Conservation (phyloP, 2,329 filamentous ascomycete genomes). For the Pyricularia sp. region DNA sequence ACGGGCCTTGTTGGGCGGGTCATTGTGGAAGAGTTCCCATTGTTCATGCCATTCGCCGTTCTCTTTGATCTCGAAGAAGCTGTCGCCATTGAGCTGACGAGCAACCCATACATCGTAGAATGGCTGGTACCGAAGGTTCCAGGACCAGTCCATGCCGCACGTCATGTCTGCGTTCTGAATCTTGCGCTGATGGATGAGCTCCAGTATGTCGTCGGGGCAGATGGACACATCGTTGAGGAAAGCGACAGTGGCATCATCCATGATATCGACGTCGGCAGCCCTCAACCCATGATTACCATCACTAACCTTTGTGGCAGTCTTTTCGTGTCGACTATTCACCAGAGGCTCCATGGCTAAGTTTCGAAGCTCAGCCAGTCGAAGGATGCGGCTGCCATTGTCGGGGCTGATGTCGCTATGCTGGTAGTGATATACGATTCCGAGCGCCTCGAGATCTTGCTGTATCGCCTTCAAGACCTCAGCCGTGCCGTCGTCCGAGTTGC, state of each 20-base stretch:
- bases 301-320: slow-evolving; percentile 14
- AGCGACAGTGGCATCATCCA: slow-evolving; percentile 27
- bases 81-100: slow-evolving; percentile 38
- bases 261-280: slow-evolving; percentile 9
- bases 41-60: slow-evolving; percentile 37
- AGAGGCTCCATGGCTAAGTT: slow-evolving; percentile 43
- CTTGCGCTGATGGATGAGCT: slow-evolving; percentile 38
- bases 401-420: slow-evolving; percentile 31
- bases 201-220: slow-evolving; percentile 45
- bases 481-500: slow-evolving; percentile 43
- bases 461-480: slow-evolving; percentile 35
- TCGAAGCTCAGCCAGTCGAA: slow-evolving; percentile 37
- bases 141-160: slow-evolving; percentile 49
- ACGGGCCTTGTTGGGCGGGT: slow-evolving; percentile 22
- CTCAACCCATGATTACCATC: neutral
- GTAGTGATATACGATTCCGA: slow-evolving; percentile 31
- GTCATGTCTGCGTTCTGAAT: slow-evolving; percentile 41
- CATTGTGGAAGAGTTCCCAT: slow-evolving; percentile 42
- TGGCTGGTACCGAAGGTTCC: slow-evolving; percentile 16
- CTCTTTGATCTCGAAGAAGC: slow-evolving; percentile 41
- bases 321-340: slow-evolving; percentile 6
- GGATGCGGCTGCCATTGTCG: slow-evolving; percentile 31
- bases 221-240: slow-evolving; percentile 44
- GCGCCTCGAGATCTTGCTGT: slow-evolving; percentile 23
- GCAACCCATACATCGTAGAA: slow-evolving; percentile 50